These are phyloP conservation scores for Boletus tylopilopsis DNA, from an alignment of 768 basidiomycete genomes.

Conservation along the genomic window DNA sequence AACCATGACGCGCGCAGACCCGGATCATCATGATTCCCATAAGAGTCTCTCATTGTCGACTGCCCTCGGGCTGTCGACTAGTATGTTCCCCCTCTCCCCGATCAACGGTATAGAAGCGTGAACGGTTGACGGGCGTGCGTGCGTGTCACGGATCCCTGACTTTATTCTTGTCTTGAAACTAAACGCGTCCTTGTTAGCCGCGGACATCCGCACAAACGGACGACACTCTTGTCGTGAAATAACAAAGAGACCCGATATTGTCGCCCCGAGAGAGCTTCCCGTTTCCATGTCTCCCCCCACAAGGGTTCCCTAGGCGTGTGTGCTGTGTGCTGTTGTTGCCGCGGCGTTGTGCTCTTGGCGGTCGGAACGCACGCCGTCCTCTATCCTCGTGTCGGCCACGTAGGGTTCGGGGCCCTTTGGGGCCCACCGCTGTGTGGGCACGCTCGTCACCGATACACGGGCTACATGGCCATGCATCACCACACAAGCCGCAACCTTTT, in stretches of 20 bases:
- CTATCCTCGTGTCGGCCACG: slow-evolving; percentile 17
- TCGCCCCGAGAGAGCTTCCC: background rate
- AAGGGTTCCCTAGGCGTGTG: no score
- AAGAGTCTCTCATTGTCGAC: background rate
- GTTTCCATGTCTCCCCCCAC: background rate
- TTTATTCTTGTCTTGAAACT: background rate
- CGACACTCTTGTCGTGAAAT: slow-evolving; percentile 1
- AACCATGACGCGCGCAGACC: background rate
- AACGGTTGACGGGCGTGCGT: slow-evolving; percentile 4
- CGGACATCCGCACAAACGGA: background rate
- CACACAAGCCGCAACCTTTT: slow-evolving; percentile 16
- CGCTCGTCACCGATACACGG: slow-evolving; percentile 3
- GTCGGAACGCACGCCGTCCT: no score
- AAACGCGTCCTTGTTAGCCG: slow-evolving; percentile 6
- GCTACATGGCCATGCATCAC: slow-evolving; percentile 8
- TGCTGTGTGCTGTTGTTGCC: background rate
- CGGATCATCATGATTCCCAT: background rate
- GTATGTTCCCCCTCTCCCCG: background rate
- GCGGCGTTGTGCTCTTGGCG: no score
- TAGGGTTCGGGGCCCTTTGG: background rate
- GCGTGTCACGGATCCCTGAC: background rate
- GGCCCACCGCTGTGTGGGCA: slow-evolving; percentile 10
- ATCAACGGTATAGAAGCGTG: background rate
- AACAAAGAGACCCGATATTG: background rate
- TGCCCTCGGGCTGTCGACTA: background rate